Evolutionary conservation across 352 stramenopile species (phyloP).

Genomic region (Phytophthora brassicae): DNA sequence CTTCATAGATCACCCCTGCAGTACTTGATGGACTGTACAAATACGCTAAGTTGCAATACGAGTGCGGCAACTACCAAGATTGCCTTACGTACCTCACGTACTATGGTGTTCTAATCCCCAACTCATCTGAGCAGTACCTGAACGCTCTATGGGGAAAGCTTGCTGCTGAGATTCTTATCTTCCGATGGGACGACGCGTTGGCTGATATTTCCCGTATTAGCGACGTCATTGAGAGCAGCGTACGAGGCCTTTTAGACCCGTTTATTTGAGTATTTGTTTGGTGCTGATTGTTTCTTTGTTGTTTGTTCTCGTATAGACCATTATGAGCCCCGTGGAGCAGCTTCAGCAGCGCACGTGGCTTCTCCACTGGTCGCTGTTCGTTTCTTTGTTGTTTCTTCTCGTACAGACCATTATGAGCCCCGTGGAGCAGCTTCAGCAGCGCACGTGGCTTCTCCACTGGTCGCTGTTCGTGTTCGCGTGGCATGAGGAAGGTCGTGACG

Average conservation of each 20-base stretch:
- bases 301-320: not conserved
- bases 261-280: not conserved
- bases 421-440: constrained; percentile 95
- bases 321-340: constrained; percentile 89
- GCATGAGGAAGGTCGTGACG: constrained; percentile 93
- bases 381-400: constrained; percentile 9
- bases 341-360: constrained; percentile 98
- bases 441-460: constrained; percentile 99
- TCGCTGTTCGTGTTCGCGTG: constrained; percentile 95
- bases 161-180: constrained; percentile 95
- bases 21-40: constrained; percentile 93
- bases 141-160: constrained; percentile 96
- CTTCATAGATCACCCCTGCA: constrained; percentile 77
- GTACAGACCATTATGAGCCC: constrained; percentile 68
- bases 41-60: constrained; percentile 97
- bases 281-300: constrained; percentile 11
- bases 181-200: constrained; percentile 95
- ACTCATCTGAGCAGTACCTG: constrained; percentile 83
- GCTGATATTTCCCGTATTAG: constrained; percentile 94
- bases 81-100: constrained; percentile 90
- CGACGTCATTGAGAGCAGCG: constrained; percentile 92
- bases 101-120: constrained; percentile 87
- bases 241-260: constrained; percentile 30
- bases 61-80: constrained; percentile 96
- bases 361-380: constrained; percentile 98